Percentiles rank a stretch among this genome's conserved stretches.
phyloP scores from a whole-genome alignment of 2,329 filamentous ascomycete genomes.

The Sporothrix curviconia region DNA sequence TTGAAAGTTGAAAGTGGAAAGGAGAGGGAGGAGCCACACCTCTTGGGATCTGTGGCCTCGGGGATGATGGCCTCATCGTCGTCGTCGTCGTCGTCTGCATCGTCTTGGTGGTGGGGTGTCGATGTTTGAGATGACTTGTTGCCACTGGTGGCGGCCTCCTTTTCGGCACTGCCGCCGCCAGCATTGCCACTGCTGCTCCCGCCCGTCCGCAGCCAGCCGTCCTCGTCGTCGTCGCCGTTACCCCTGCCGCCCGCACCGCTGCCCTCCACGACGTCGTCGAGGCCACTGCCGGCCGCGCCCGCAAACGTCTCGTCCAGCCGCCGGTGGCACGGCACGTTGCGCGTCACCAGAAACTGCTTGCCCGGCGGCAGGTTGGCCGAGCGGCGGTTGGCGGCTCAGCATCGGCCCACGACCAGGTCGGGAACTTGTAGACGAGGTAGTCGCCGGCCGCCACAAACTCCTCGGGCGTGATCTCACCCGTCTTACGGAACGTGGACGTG shows the following conservation, averaged over 20 bases:
- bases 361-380: slow-evolving; percentile 74
- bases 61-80: slow-evolving; percentile 95
- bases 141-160: neutral
- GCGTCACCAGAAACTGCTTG: slow-evolving; percentile 93
- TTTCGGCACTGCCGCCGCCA: neutral
- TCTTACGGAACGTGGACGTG: slow-evolving; percentile 87
- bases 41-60: slow-evolving; percentile 51
- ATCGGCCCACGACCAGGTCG: slow-evolving; percentile 94
- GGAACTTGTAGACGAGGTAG: slow-evolving; percentile 98
- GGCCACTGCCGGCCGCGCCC: slow-evolving; percentile 76
- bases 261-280: slow-evolving; percentile 67
- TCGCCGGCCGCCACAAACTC: slow-evolving; percentile 95
- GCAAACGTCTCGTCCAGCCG: slow-evolving; percentile 91
- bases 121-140: neutral
- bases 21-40: slow-evolving; percentile 27
- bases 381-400: slow-evolving; percentile 76
- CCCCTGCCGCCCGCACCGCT: slow-evolving; percentile 55
- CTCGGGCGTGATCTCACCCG: slow-evolving; percentile 92
- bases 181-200: slow-evolving; percentile 33
- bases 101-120: slow-evolving; percentile 59
- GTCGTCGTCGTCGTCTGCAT: slow-evolving; percentile 59
- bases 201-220: slow-evolving; percentile 88
- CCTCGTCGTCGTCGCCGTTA: slow-evolving; percentile 55
- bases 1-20: too few relatives aligned
- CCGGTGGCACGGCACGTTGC: slow-evolving; percentile 88